Percentiles rank a stretch among this genome's conserved stretches.
Evolutionary conservation across 345 rosid species (phyloP).

Genomic region (Salix udensis): DNA sequence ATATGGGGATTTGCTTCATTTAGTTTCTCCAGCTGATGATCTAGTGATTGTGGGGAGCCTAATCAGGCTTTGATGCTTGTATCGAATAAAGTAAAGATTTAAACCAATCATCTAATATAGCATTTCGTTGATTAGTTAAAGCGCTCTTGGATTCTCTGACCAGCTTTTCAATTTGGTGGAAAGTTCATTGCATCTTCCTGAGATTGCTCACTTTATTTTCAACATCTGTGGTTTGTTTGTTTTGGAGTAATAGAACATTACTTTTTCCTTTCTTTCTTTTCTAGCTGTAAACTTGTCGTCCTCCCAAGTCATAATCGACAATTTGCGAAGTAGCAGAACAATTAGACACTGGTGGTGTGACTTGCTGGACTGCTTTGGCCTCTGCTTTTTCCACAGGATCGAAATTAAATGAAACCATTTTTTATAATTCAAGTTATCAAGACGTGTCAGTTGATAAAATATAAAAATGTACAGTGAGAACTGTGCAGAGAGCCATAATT

Average conservation of each 20-base stretch:
- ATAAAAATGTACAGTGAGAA: background rate
- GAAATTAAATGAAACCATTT: background rate
- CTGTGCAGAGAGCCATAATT: background rate
- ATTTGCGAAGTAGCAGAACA: too few relatives aligned
- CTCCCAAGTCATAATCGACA: too few relatives aligned
- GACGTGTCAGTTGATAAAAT: background rate
- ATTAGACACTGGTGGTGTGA: background rate
- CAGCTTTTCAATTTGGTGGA: constrained; percentile 9
- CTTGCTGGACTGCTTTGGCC: background rate
- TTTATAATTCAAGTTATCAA: background rate
- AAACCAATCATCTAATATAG: background rate
- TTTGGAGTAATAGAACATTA: too few relatives aligned
- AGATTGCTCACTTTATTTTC: constrained; percentile 4
- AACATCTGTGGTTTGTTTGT: too few relatives aligned
- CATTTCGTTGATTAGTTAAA: background rate
- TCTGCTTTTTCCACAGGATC: background rate
- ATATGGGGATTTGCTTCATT: background rate
- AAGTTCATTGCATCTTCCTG: constrained; percentile 3
- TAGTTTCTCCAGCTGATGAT: background rate
- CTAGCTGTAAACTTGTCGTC: background rate
- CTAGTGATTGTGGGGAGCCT: background rate
- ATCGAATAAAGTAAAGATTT: too few relatives aligned
- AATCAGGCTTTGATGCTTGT: background rate
- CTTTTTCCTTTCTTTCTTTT: too few relatives aligned
- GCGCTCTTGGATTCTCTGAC: constrained; percentile 39